Evolutionary conservation across 2,329 filamentous ascomycete species (phyloP).

Genomic region (Ascochyta pisi): DNA sequence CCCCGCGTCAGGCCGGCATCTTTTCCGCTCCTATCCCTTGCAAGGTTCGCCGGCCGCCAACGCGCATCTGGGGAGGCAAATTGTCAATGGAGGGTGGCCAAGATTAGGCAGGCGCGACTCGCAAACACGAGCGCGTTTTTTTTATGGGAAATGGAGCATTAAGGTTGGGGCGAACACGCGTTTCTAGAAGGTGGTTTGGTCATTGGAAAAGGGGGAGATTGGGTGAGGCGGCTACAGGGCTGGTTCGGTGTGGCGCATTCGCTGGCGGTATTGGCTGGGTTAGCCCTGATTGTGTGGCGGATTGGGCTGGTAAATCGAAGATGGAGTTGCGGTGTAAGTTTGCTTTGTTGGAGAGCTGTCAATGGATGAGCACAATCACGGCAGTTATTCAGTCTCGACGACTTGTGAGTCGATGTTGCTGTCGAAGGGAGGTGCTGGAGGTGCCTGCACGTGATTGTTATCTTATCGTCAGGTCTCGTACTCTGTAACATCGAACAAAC

Average conservation of each 20-base stretch:
- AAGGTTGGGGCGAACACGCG: constrained; percentile 11
- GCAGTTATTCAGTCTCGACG: not conserved
- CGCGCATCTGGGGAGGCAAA: constrained; percentile 19
- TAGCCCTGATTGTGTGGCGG: constrained; percentile 15
- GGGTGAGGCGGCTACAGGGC: constrained; percentile 12
- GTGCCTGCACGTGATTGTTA: constrained; percentile 8
- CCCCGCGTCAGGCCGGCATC: constrained; percentile 9
- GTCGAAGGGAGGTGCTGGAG: not conserved
- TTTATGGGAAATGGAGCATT: constrained; percentile 4
- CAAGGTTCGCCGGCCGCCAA: constrained; percentile 24
- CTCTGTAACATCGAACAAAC: not conserved
- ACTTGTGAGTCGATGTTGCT: not conserved
- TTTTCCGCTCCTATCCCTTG: constrained; percentile 13
- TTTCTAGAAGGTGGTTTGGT: constrained; percentile 19
- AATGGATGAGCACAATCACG: not conserved
- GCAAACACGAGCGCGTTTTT: constrained; percentile 6
- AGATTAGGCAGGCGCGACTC: constrained; percentile 10
- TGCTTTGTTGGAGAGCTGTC: constrained; percentile 7
- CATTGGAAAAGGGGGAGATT: constrained; percentile 19
- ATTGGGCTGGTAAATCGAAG: constrained; percentile 11
- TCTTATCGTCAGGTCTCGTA: constrained; percentile 3
- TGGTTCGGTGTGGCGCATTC: constrained; percentile 23
- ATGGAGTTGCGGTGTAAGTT: constrained; percentile 12
- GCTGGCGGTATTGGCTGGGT: constrained; percentile 21
- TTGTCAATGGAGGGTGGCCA: constrained; percentile 6